Conservation (phyloP, 805 yeast species). For the Myxozyma geophila region DNA sequence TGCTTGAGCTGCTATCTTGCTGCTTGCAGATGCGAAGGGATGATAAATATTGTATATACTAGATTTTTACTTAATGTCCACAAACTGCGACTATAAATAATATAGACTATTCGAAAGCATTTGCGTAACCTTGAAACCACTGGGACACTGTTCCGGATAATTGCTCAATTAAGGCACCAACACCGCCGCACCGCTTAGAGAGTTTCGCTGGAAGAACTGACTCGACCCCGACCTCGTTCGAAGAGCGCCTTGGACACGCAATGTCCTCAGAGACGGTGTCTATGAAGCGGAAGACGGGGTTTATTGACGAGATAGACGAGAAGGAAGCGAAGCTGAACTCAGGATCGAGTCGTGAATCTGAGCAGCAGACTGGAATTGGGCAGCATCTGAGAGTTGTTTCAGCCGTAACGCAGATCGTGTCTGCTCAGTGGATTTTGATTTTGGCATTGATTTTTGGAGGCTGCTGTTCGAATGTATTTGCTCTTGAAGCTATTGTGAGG, state of each 20-base stretch:
- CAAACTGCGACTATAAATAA: no score
- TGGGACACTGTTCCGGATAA: no score
- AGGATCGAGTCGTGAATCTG: neutral
- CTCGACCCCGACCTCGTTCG: neutral
- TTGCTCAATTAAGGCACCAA: no score
- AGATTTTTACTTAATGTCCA: no score
- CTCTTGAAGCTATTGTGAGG: slow-evolving; percentile 60
- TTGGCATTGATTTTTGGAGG: slow-evolving; percentile 63
- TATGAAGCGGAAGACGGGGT: neutral
- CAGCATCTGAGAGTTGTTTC: slow-evolving; percentile 5
- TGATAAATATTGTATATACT: no score
- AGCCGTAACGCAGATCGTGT: slow-evolving; percentile 16
- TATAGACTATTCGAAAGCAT: no score
- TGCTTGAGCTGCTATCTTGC: neutral
- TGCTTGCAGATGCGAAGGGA: no score
- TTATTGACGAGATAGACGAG: slow-evolving; percentile 3
- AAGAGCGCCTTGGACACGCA: neutral
- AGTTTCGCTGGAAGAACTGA: no score
- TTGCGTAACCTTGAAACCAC: no score
- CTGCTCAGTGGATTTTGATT: slow-evolving; percentile 38
- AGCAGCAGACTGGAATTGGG: neutral
- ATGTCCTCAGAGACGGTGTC: slow-evolving; percentile 1
- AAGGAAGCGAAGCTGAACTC: neutral
- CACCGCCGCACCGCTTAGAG: no score
- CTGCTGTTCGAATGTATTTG: slow-evolving; percentile 71